A percentile compares a stretch with the other conserved stretches of the same genome.
These are phyloP conservation scores for Exophiala oligosperma DNA, from an alignment of 2,329 filamentous ascomycete species.

Conservation along the genomic window DNA sequence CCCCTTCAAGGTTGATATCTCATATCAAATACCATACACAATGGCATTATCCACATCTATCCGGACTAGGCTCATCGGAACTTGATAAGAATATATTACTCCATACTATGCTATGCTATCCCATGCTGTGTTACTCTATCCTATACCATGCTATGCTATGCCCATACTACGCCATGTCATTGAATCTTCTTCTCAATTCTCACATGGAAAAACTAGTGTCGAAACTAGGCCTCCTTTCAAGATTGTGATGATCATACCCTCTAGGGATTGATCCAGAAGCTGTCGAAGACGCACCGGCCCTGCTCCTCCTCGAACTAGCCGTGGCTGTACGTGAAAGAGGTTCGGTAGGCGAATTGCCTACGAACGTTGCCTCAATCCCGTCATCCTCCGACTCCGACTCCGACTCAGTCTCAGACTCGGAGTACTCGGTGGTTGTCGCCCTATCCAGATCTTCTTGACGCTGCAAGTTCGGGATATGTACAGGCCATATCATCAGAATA, in stretches of 20 bases:
- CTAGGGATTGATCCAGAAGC: neutral
- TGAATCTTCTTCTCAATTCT: neutral
- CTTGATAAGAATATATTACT: no score
- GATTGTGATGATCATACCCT: neutral
- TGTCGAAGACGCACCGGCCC: neutral
- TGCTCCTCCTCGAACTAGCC: slow-evolving; percentile 1
- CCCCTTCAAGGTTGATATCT: no score
- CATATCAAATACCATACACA: no score
- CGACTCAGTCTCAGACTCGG: neutral
- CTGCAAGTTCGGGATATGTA: slow-evolving; percentile 20
- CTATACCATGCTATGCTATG: neutral
- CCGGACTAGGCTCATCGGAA: no score
- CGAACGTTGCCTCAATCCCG: neutral
- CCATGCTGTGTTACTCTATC: neutral
- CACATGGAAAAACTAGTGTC: slow-evolving; percentile 2
- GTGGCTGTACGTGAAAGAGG: slow-evolving; percentile 5
- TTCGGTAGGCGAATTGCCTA: neutral
- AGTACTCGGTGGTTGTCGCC: neutral
- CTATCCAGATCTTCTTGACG: slow-evolving; percentile 17
- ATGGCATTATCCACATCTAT: no score
- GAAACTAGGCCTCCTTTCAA: slow-evolving; percentile 16
- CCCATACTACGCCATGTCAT: neutral
- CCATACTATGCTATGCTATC: no score
- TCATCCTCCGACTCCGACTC: neutral
- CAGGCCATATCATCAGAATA: slow-evolving; percentile 19